phyloP scores from a whole-genome alignment of 2,329 filamentous ascomycete species.

The Paraconiothyrium brasiliense region DNA sequence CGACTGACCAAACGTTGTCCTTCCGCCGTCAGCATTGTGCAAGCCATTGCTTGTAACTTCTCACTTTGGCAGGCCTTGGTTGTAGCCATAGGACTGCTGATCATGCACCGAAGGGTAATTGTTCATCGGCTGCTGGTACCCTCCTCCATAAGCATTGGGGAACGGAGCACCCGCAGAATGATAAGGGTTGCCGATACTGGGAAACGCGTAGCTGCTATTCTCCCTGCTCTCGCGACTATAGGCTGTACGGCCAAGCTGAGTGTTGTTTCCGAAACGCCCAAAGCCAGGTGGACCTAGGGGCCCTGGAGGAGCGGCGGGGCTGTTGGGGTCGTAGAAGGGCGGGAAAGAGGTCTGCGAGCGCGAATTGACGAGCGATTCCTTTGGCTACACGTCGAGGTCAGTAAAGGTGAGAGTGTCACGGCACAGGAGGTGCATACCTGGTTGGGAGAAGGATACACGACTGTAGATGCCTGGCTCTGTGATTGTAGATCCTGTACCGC shows the following conservation, averaged over 20 bases:
- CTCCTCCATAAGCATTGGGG: constrained; percentile 25
- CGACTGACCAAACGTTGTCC: neutral
- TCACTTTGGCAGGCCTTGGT: constrained; percentile 29
- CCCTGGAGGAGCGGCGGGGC: constrained; percentile 21
- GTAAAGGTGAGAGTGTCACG: neutral
- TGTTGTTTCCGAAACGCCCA: constrained; percentile 17
- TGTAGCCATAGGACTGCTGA: constrained; percentile 32
- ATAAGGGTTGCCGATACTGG: constrained; percentile 7
- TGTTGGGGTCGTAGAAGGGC: constrained; percentile 27
- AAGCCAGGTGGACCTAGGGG: constrained; percentile 9
- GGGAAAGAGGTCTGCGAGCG: constrained; percentile 37
- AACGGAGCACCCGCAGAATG: constrained; percentile 29
- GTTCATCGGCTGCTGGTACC: constrained; percentile 25
- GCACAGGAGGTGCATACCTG: constrained; percentile 6
- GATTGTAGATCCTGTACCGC: constrained; percentile 36
- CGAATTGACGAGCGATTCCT: constrained; percentile 24
- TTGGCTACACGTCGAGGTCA: constrained; percentile 11
- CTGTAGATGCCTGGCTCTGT: constrained; percentile 21
- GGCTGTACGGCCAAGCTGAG: constrained; percentile 25
- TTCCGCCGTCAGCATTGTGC: neutral
- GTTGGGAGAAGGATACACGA: constrained; percentile 19
- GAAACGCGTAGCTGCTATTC: constrained; percentile 20
- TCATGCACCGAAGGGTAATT: constrained; percentile 24
- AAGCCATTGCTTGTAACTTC: neutral
- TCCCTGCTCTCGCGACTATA: constrained; percentile 35